Conservation (phyloP, 495 filamentous ascomycete species). For the Neurospora tetrasperma region DNA sequence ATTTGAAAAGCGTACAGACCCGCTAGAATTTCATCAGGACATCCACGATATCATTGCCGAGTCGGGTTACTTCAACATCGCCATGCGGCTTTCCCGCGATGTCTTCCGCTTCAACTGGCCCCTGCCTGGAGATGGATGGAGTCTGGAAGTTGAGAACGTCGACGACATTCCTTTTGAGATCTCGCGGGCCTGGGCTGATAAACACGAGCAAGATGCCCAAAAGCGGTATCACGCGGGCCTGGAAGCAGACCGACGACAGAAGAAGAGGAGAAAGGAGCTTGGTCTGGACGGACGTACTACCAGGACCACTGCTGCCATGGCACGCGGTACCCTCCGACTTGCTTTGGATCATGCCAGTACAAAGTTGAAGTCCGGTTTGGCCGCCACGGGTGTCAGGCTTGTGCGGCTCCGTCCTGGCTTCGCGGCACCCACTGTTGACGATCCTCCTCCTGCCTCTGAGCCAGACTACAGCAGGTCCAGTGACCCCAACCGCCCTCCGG, state of each 20-base stretch:
- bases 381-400: background rate
- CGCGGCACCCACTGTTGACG: background rate
- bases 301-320: background rate
- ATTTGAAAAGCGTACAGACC: slow-evolving; percentile 5
- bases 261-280: background rate
- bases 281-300: background rate
- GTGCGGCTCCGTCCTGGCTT: background rate
- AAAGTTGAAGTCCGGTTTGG: background rate
- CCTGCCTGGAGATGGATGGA: slow-evolving; percentile 29
- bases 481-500: background rate
- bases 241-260: background rate
- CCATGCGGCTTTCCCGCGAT: slow-evolving; percentile 31
- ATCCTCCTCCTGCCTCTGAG: background rate
- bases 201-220: slow-evolving; percentile 7
- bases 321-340: background rate
- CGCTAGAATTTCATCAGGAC: slow-evolving; percentile 27
- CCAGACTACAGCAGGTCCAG: no score
- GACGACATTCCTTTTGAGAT: slow-evolving; percentile 23
- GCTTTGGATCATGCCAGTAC: background rate
- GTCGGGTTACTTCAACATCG: slow-evolving; percentile 34
- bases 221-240: background rate
- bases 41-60: slow-evolving; percentile 34
- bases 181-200: slow-evolving; percentile 15
- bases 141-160: slow-evolving; percentile 24
- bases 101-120: slow-evolving; percentile 35